These are phyloP conservation scores for Pseudogymnoascus pannorum DNA, from an alignment of 2,329 filamentous ascomycete species.

Conservation along the genomic window DNA sequence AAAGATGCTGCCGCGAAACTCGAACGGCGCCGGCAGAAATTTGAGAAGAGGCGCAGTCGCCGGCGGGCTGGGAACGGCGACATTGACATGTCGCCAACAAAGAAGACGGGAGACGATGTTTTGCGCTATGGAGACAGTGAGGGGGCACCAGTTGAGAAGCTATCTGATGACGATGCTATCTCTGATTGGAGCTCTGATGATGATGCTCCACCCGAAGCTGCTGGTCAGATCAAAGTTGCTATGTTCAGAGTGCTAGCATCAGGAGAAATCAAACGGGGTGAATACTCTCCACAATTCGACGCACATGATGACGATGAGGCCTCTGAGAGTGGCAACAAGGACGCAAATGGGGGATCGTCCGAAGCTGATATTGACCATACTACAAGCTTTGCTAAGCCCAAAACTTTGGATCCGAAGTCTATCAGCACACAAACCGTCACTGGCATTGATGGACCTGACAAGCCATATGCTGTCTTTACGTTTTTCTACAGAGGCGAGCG, in stretches of 20 bases:
- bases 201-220: conserved; percentile 86
- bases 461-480: conserved; percentile 93
- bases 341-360: conserved; percentile 48
- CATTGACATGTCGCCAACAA: conserved; percentile 30
- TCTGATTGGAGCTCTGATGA: conserved; percentile 64
- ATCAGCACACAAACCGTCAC: conserved; percentile 99
- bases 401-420: conserved; percentile 89
- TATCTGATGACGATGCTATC: conserved; percentile 65
- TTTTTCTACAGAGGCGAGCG: conserved; percentile 96
- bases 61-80: conserved; percentile 46
- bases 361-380: conserved; percentile 91
- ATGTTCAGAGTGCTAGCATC: conserved; percentile 92
- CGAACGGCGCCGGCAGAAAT: conserved; percentile 80
- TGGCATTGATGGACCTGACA: conserved; percentile 90
- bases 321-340: conserved; percentile 41
- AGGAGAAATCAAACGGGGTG: conserved; percentile 94
- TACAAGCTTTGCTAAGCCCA: conserved; percentile 94
- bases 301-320: conserved; percentile 87
- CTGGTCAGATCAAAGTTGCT: conserved; percentile 96
- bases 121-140: conserved; percentile 76
- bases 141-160: conserved; percentile 63
- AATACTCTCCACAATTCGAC: conserved; percentile 96
- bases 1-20: conserved; percentile 85
- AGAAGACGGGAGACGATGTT: conserved; percentile 43
- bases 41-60: conserved; percentile 59